Percentiles rank a stretch among this genome's conserved stretches.
phyloP scores from a whole-genome alignment of 768 basidiomycete species.

The Podaxis rugospora region DNA sequence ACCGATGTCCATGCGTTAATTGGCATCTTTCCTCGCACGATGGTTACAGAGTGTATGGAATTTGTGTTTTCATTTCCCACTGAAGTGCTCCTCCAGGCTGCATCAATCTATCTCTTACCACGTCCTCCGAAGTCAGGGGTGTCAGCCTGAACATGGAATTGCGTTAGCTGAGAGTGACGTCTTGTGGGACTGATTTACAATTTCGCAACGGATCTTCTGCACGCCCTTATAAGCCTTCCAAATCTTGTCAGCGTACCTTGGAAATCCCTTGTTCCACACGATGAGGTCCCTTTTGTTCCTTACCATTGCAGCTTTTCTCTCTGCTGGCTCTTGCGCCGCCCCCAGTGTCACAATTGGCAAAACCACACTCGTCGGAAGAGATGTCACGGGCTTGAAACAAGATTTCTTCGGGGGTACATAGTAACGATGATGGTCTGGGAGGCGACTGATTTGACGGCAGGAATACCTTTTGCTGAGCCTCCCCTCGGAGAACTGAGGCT shows the following conservation, averaged over 20 bases:
- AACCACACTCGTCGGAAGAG: conserved; percentile 33
- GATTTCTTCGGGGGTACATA: conserved; percentile 46
- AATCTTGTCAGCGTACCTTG: background rate
- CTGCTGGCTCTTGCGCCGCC: conserved; percentile 14
- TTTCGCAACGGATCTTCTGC: background rate
- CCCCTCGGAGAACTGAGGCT: conserved; percentile 46
- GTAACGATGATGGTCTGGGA: background rate
- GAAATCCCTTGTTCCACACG: background rate
- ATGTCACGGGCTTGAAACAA: conserved; percentile 28
- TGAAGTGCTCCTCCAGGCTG: background rate
- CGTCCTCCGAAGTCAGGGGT: too few species aligned
- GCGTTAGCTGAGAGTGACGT: background rate
- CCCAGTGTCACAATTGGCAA: conserved; percentile 34
- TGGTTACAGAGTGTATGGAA: background rate
- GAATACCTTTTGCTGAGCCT: conserved; percentile 52
- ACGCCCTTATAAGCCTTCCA: background rate
- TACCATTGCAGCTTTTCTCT: conserved; percentile 3
- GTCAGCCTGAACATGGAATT: background rate
- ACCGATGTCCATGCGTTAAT: background rate
- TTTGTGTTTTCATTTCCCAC: conserved; percentile 7
- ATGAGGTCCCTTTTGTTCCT: conserved; percentile 1
- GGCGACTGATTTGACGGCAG: conserved; percentile 13
- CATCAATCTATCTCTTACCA: background rate
- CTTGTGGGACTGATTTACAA: background rate
- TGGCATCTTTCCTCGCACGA: background rate